Evolutionary conservation across 2,329 filamentous ascomycete species (phyloP), one percentile per base, ranked within the genome.

Genomic region (Arthrobotrys iridis): DNA sequence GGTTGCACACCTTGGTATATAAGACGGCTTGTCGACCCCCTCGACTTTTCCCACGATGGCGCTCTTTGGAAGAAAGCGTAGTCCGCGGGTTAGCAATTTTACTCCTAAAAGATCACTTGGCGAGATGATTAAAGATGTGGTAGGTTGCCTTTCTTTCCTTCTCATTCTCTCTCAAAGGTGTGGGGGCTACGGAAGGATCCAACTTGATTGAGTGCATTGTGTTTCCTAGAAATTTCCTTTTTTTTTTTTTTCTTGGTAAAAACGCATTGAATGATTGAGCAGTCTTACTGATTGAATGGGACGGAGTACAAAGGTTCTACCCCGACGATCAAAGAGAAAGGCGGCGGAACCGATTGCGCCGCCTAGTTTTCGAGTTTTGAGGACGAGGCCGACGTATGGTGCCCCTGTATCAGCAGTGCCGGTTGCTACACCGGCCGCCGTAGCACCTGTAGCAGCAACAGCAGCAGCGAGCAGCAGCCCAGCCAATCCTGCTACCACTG

Each of bases 171-270:
- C 58, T 62, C 13, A 30, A 5, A 35, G 59, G 15, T 26, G n/a
- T 18, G 50, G 26, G 50, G 50, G 18, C 65, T 62, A 70, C 22
- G 65, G 35, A 62, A 70, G 65, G 65, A 70, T 70, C 65, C 65
- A 46, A 20, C 6, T 2, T 24, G 13, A 37, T 13, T 37, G 33
- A 13, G 33, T 6, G n/a, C n/a, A n/a, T n/a, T 6, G 13, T 13
- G 13, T 37, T 37, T 37, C 33, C 33, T 37, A 37, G 33, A 37
- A 6, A 13, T 6, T 6, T 37, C 33, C 13, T 6, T 37, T 37
- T 37, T 37, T 37, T 37, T n/a, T n/a, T n/a, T n/a, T n/a, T n/a
- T n/a, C n/a, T n/a, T n/a, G n/a, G n/a, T n/a, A n/a, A n/a, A n/a
- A n/a, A n/a, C n/a, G n/a, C n/a, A n/a, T n/a, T n/a, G n/a, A n/a